A percentile compares a stretch with the other conserved stretches of the same genome.
These are phyloP conservation scores for Echinochloa phyllopogon DNA, from an alignment of 176 grass and related monocot genomes.

Conservation along the genomic window DNA sequence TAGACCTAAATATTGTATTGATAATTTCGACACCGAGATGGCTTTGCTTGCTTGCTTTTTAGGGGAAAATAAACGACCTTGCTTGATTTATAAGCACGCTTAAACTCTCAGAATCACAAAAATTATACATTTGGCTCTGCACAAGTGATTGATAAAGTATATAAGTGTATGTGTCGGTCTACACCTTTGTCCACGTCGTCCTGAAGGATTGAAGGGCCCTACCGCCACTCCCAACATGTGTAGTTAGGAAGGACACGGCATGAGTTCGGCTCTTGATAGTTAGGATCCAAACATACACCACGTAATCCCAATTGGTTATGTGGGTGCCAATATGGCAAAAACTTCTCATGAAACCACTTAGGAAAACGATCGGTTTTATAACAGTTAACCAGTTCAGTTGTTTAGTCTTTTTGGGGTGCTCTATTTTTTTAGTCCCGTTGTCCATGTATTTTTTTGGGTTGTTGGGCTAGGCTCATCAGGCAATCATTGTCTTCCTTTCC, in stretches of 20 bases:
- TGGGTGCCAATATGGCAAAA: neutral
- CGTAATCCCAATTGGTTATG: neutral
- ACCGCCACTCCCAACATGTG: neutral
- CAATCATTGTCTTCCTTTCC: neutral
- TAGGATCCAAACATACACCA: neutral
- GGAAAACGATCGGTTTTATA: neutral
- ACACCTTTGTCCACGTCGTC: neutral
- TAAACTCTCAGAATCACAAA: no score
- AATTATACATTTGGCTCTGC: no score
- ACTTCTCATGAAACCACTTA: neutral
- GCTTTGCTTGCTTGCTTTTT: no score
- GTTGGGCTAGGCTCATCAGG: neutral
- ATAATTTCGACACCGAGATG: no score
- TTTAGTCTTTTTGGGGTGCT: neutral
- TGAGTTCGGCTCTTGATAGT: neutral
- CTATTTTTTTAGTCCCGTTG: neutral
- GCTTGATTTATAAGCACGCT: no score
- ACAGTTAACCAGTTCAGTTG: neutral
- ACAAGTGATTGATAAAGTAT: no score
- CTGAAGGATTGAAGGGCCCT: neutral
- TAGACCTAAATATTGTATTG: no score
- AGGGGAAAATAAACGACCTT: neutral
- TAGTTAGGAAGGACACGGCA: neutral
- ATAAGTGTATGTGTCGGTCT: neutral
- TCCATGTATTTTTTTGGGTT: neutral